These are phyloP conservation scores for Pleurotus giganteus DNA, from an alignment of 768 basidiomycete species.

Conservation along the genomic window DNA sequence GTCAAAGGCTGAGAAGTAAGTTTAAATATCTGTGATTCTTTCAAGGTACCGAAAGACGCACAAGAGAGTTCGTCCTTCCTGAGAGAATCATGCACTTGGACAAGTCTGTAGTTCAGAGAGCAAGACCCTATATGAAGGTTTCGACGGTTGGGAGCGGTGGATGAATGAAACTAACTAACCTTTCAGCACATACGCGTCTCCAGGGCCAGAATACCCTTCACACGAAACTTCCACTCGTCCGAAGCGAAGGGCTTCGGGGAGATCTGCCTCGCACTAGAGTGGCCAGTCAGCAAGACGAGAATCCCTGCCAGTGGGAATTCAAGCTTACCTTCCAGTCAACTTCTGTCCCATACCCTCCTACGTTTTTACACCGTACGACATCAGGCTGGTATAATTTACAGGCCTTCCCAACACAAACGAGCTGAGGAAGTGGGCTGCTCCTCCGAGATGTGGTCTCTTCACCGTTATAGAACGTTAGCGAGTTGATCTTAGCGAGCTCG, in stretches of 20 bases:
- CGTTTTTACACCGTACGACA: slow-evolving; percentile 79
- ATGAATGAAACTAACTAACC: slow-evolving; percentile 39
- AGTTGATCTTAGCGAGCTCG: slow-evolving; percentile 66
- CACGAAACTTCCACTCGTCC: slow-evolving; percentile 85
- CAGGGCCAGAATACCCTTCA: slow-evolving; percentile 85
- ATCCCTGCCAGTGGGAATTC: neutral
- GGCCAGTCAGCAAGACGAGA: neutral
- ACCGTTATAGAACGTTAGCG: slow-evolving; percentile 78
- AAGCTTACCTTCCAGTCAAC: slow-evolving; percentile 86
- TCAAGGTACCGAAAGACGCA: slow-evolving; percentile 23
- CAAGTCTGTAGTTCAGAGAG: slow-evolving; percentile 79
- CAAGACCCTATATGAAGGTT: slow-evolving; percentile 63
- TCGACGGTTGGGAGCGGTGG: neutral
- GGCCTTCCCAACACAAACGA: slow-evolving; percentile 76
- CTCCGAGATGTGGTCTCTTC: slow-evolving; percentile 64
- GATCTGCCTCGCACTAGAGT: slow-evolving; percentile 80
- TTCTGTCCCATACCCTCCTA: slow-evolving; percentile 73
- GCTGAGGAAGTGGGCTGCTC: slow-evolving; percentile 69
- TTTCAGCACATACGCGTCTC: slow-evolving; percentile 83
- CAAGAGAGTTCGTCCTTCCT: slow-evolving; percentile 28
- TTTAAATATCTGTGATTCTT: slow-evolving; percentile 18
- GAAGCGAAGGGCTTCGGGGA: slow-evolving; percentile 79
- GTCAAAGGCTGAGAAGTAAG: slow-evolving; percentile 42
- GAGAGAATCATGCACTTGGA: slow-evolving; percentile 57
- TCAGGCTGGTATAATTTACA: slow-evolving; percentile 80